Evolutionary conservation across 2,329 filamentous ascomycete species (phyloP), one percentile per base, ranked within the genome.

Genomic region (Metarhizium anisopliae): DNA sequence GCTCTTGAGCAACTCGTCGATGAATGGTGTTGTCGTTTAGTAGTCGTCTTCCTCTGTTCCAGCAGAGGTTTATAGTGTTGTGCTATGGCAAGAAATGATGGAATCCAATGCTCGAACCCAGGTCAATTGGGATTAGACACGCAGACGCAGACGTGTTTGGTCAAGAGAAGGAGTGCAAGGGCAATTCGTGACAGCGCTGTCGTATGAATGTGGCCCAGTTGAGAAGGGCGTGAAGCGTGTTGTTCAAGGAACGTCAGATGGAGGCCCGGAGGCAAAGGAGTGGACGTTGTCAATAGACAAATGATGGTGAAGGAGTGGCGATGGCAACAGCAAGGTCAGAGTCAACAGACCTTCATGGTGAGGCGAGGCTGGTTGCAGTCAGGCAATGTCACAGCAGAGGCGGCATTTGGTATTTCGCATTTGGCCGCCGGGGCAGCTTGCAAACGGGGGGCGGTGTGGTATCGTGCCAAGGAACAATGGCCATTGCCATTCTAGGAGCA

Each of bases 261-360:
- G 25, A 30, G 18, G 18, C 25, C 4, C 18, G 51, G 11, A 6
- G 20, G n/a, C 53, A 56, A 25, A 53, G 35, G 55, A 56, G 55
- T 50, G 55, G 13, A 47, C 42, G n/a, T 56, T n/a, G 55, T 56
- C 45, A 29, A 50, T 18, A 50, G 29, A 51, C 35, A 38, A 40
- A 11, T 8, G 32, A 35, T 11, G 32, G 32, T 11, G 20, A 40
- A 40, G 11, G 38, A 40, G 5, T 14, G 38, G 38, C 11, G 11
- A 14, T 35, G 16, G 40, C 45, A 10, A 38, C 25, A 18, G 51
- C 51, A 53, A 42, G 25, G 25, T 52, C 14, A 25, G 38, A 16
- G 7, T 40, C 20, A 20, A n/a, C 25, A 29, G 4, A 29, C 11
- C 25, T 30, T 43, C 29, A 14, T 52, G 18, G 51, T 52, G 7